These are phyloP conservation scores for Austropuccinia psidii DNA, from an alignment of 1,284 basidiomycete genomes.

Conservation along the genomic window DNA sequence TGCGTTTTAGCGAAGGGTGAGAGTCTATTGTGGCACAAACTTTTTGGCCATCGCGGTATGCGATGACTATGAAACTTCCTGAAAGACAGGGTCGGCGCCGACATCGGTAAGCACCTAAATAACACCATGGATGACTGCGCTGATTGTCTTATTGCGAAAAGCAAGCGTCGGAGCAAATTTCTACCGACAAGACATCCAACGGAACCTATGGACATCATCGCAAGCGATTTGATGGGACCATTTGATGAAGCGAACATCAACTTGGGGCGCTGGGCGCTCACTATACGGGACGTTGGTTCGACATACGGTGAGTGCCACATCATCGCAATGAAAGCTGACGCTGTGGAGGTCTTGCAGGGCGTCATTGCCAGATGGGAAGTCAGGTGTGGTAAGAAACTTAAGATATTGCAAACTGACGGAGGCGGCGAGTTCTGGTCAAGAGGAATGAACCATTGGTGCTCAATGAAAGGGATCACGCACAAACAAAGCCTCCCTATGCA, in stretches of 20 bases:
- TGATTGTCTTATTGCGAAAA: constrained; percentile 18
- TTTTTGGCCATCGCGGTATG: not conserved
- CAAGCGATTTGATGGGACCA: constrained; percentile 3
- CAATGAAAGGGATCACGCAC: constrained; percentile 13
- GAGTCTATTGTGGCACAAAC: constrained; percentile 17
- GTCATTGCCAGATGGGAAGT: not conserved
- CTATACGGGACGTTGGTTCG: not conserved
- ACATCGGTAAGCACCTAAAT: not conserved
- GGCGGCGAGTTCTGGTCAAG: not conserved
- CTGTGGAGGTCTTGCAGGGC: not conserved
- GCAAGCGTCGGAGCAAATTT: not conserved
- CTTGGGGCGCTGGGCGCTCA: too few species aligned
- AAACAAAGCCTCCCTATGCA: constrained; percentile 2
- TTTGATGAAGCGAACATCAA: constrained; percentile 11
- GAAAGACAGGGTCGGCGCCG: not conserved
- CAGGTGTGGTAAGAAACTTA: not conserved
- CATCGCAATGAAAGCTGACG: not conserved
- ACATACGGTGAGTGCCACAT: constrained; percentile 9
- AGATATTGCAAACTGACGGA: not conserved
- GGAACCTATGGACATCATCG: not conserved
- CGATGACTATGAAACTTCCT: not conserved
- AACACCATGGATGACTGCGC: constrained; percentile 11
- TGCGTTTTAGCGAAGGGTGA: too few species aligned
- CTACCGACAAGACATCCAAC: not conserved
- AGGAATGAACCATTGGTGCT: not conserved